These are phyloP conservation scores for Pseudonitzschia multistriata DNA, from an alignment of 108 stramenopile genomes.

Conservation along the genomic window DNA sequence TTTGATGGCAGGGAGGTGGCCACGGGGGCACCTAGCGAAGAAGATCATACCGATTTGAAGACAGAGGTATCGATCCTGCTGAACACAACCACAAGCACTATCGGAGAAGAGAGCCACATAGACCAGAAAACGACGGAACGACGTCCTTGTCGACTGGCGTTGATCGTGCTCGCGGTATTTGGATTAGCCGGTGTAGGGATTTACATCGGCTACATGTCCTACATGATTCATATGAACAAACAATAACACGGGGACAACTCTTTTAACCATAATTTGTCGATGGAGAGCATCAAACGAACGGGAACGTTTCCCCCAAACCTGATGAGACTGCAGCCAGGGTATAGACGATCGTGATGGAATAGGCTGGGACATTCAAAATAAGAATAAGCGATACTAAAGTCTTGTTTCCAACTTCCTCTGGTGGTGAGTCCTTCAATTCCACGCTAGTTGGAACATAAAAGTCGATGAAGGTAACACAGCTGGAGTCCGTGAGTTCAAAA, in stretches of 20 bases:
- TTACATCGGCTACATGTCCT: background rate
- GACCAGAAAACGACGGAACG: background rate
- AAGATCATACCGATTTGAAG: background rate
- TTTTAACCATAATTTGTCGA: too few relatives aligned
- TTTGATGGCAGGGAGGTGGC: background rate
- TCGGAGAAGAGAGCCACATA: background rate
- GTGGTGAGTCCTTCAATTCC: too few relatives aligned
- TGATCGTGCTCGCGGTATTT: background rate
- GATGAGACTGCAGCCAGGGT: too few relatives aligned
- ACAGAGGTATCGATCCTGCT: background rate
- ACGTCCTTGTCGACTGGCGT: background rate
- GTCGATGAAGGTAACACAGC: too few relatives aligned
- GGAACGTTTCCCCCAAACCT: too few relatives aligned
- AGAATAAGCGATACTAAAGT: too few relatives aligned
- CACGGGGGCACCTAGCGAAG: background rate
- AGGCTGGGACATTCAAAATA: too few relatives aligned
- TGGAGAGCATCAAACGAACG: too few relatives aligned
- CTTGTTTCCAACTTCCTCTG: too few relatives aligned
- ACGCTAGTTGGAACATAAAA: too few relatives aligned
- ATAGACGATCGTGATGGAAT: too few relatives aligned
- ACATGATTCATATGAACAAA: background rate
- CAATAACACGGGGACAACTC: background rate
- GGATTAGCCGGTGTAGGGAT: background rate
- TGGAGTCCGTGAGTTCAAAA: too few relatives aligned
- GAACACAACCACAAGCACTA: background rate